Evolutionary conservation across 2,329 filamentous ascomycete genomes (phyloP).

Genomic region (Magnaporthiopsis poae): DNA sequence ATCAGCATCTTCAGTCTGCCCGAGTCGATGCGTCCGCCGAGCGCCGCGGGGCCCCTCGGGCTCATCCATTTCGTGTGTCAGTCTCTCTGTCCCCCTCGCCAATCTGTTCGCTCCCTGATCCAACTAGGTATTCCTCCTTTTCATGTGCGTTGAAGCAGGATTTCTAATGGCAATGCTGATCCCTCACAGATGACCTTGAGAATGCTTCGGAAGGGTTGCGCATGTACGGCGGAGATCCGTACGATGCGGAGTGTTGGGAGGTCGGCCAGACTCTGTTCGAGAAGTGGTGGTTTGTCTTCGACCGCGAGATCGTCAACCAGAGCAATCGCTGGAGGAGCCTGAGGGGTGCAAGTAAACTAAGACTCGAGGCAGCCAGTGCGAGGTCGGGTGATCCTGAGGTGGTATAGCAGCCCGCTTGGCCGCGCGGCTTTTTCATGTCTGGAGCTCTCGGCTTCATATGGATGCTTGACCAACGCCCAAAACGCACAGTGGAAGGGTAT

Average conservation of each 20-base stretch:
- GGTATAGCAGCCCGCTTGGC: not conserved
- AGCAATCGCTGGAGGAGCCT: constrained; percentile 41
- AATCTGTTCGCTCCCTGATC: no score
- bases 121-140: no score
- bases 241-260: constrained; percentile 42
- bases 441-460: no score
- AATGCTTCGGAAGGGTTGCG: constrained; percentile 41
- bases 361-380: no score
- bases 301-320: constrained; percentile 39
- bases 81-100: no score
- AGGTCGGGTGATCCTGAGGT: not conserved
- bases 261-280: constrained; percentile 48
- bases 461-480: no score
- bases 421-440: not conserved
- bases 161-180: no score
- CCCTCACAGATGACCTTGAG: constrained; percentile 38
- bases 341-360: constrained; percentile 29
- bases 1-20: constrained; percentile 43
- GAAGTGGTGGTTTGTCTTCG: constrained; percentile 53
- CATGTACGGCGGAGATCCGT: constrained; percentile 40
- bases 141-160: no score
- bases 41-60: constrained; percentile 35
- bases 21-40: constrained; percentile 34
- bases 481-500: no score
- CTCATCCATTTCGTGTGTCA: constrained; percentile 38